Conservation (phyloP, 1,284 basidiomycete species). For the Takashimella koratensis region DNA sequence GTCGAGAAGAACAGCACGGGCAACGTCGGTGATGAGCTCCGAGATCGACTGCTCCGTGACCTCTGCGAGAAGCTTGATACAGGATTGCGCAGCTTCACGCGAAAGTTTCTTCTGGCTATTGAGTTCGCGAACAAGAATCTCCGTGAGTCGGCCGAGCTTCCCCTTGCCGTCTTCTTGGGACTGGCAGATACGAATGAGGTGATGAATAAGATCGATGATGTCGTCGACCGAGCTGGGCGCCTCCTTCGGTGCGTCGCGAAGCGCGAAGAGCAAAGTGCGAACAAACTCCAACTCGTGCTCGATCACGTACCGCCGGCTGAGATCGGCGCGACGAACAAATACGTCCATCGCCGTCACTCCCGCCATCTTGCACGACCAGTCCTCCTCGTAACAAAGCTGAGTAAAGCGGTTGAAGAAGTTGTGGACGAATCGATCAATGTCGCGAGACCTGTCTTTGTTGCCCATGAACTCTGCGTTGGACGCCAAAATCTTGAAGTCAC, state of each 20-base stretch:
- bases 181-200: conserved; percentile 71
- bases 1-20: conserved; percentile 80
- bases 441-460: conserved; percentile 57
- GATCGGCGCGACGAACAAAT: conserved; percentile 65
- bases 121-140: conserved; percentile 86
- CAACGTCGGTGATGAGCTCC: conserved; percentile 71
- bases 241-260: conserved; percentile 94
- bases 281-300: conserved; percentile 90
- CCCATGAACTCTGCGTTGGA: conserved; percentile 44
- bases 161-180: conserved; percentile 47
- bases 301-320: conserved; percentile 75
- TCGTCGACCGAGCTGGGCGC: conserved; percentile 76
- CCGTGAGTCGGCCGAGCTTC: conserved; percentile 57
- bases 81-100: conserved; percentile 76
- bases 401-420: conserved; percentile 75
- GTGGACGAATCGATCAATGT: conserved; percentile 57
- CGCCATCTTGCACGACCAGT: conserved; percentile 81
- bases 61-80: conserved; percentile 75
- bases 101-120: conserved; percentile 84
- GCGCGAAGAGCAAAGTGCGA: conserved; percentile 83
- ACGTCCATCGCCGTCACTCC: conserved; percentile 80
- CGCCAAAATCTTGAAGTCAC: conserved; percentile 62
- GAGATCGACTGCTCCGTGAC: conserved; percentile 68
- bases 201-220: conserved; percentile 72
- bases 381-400: conserved; percentile 80